Conservation (phyloP, 106 monocot species). For the Acanthochlamys bracteata region DNA sequence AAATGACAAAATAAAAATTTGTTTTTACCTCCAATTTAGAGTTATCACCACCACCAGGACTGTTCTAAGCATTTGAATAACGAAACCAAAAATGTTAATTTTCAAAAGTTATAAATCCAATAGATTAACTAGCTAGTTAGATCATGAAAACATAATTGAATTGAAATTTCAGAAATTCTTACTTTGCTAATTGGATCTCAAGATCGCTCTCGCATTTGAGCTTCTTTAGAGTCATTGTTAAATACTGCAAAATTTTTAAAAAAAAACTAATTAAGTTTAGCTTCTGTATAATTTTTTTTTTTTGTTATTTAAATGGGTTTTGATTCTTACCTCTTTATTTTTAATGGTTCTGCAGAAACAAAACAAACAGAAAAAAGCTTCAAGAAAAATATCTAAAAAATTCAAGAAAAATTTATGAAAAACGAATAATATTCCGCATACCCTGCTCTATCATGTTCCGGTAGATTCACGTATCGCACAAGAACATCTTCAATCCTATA, state of each 20-base stretch:
- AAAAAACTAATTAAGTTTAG: neutral
- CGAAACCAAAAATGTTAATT: neutral
- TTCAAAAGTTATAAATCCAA: neutral
- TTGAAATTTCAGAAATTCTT: neutral
- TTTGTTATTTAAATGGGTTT: neutral
- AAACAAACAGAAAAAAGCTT: no score
- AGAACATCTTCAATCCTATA: slow-evolving; percentile 63
- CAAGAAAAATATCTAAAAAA: neutral
- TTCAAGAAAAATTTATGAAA: neutral
- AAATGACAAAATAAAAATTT: neutral
- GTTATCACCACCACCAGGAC: slow-evolving; percentile 22
- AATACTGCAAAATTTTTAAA: slow-evolving; percentile 29
- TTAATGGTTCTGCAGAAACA: slow-evolving; percentile 12
- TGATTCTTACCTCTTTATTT: slow-evolving; percentile 26
- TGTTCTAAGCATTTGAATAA: slow-evolving; percentile 2
- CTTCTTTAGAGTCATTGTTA: slow-evolving; percentile 50
- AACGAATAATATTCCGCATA: slow-evolving; percentile 5
- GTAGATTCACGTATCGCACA: slow-evolving; percentile 32
- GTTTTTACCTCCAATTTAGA: slow-evolving; percentile 46
- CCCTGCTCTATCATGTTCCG: slow-evolving; percentile 52
- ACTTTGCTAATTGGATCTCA: slow-evolving; percentile 44
- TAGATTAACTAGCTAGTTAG: neutral
- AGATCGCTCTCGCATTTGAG: slow-evolving; percentile 77
- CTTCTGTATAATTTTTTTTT: neutral
- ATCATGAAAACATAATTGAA: neutral